Base-by-base conservation (phyloP, 2,329 filamentous ascomycete genomes). In the Colletotrichum acutatum region DNA sequence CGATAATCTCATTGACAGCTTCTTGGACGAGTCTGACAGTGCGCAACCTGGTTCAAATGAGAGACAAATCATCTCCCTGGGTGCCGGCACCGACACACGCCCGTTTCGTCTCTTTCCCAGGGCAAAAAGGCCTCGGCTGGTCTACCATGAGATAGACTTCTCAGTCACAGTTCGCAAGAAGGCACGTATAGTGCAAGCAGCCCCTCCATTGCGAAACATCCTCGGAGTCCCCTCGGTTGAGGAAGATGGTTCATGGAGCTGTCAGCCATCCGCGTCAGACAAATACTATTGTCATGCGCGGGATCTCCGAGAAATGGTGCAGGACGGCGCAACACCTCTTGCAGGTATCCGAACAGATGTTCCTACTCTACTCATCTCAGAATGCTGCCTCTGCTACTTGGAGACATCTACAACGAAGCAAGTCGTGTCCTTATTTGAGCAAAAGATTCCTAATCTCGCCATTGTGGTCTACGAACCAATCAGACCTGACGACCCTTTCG, bases 61-160 rank as follows among this genome's bases (percentile, higher is more conserved):
- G 57, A 90, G 90, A 74, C 97, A 99, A 80, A 95, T 99, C 72
- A 89, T 99, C 74, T 98, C 95, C 0, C 89, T 99, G 0, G 97
- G 97, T 34, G 96, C 97, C 19, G 97, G 97, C 28, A 98, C 95
- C 12, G 97, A 99, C 80, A 98, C 97, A 7, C 90, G 97, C 19
- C 93, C 92, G 72, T 95, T 98, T 79, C 91, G 94, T 24, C 84
- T 98, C 1, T 88, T 94, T 72, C 83, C 89, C 9, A 80, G 84
- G 19, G 80, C 84, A 0, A 66, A 73, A 7, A 75, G 78, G 5
- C 69, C 78, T 16, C 78, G 82, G 14, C 82, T 98, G 22, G 81
- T 93, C 71, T 99, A 98, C 81, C 95, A 98, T 81, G 97, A 99
- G 82, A 86, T 99, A 69, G 97, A 99, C 82, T 98, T 98, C 78